A percentile compares a stretch with the other conserved stretches of the same genome.
phyloP scores from a whole-genome alignment of 257 asterid species.

The Gentiana dahurica region DNA sequence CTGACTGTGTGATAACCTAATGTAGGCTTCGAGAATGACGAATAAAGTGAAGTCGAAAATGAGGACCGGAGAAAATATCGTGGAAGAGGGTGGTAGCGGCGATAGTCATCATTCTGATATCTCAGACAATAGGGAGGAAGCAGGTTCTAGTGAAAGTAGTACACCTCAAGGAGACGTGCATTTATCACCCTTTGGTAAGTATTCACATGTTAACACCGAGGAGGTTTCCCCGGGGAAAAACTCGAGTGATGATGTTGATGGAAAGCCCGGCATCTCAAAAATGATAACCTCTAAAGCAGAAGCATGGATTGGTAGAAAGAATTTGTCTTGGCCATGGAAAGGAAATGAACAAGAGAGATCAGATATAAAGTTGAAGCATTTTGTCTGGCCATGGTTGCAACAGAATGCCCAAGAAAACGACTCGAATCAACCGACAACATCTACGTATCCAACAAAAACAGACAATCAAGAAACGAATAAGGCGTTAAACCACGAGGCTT shows the following conservation, averaged over 20 bases:
- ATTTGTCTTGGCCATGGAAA: constrained; percentile 78
- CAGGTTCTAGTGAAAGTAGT: constrained; percentile 76
- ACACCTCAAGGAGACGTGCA: constrained; percentile 71
- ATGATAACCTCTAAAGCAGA: constrained; percentile 69
- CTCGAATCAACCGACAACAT: constrained; percentile 30
- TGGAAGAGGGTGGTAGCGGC: constrained; percentile 57
- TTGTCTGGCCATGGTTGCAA: constrained; percentile 60
- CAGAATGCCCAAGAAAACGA: constrained; percentile 56
- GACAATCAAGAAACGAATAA: constrained; percentile 41
- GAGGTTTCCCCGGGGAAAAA: constrained; percentile 37
- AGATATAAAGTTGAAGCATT: constrained; percentile 45
- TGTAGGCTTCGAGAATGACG: constrained; percentile 78
- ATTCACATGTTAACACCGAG: constrained; percentile 28
- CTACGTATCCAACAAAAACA: constrained; percentile 22
- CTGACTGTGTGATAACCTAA: constrained; percentile 22
- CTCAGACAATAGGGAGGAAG: constrained; percentile 64
- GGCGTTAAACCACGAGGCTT: constrained; percentile 49
- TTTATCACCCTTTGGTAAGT: constrained; percentile 61
- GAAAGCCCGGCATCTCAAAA: constrained; percentile 58
- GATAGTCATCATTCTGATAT: constrained; percentile 55
- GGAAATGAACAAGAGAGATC: constrained; percentile 56
- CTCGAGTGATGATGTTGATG: constrained; percentile 68
- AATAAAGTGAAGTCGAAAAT: constrained; percentile 81
- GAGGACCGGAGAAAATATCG: constrained; percentile 40
- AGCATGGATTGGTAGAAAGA: constrained; percentile 66